phyloP scores from a whole-genome alignment of 1,284 basidiomycete species.

The Ustilago bromivora region DNA sequence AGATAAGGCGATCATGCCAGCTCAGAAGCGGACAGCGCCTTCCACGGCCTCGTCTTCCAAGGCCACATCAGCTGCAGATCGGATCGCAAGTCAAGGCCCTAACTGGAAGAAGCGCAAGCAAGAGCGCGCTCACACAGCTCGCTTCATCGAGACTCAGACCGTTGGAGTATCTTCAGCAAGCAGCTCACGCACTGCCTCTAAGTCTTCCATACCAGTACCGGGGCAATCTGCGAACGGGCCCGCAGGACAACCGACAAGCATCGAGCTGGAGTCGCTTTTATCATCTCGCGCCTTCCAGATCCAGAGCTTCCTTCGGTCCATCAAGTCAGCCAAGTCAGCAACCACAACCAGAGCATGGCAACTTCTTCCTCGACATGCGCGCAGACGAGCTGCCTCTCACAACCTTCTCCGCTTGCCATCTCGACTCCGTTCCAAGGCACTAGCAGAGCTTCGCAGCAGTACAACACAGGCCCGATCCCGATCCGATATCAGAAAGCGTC shows the following conservation, averaged over 20 bases:
- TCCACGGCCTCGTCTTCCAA: conserved; percentile 17
- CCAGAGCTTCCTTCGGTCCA: conserved; percentile 47
- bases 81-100: background rate
- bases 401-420: conserved; percentile 65
- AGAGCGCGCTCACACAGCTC: conserved; percentile 41
- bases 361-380: conserved; percentile 63
- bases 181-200: conserved; percentile 31
- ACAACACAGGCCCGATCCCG: conserved; percentile 58
- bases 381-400: conserved; percentile 66
- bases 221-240: conserved; percentile 5
- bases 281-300: conserved; percentile 54
- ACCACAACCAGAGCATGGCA: conserved; percentile 67
- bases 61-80: conserved; percentile 6
- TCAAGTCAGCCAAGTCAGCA: conserved; percentile 47
- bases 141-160: conserved; percentile 40
- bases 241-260: conserved; percentile 37
- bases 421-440: conserved; percentile 60
- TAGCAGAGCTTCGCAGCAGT: conserved; percentile 62
- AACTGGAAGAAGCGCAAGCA: conserved; percentile 56
- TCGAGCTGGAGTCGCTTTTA: conserved; percentile 44
- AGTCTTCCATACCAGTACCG: conserved; percentile 19
- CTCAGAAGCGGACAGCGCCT: conserved; percentile 35
- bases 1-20: conserved; percentile 17
- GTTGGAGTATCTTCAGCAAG: conserved; percentile 19
- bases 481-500: conserved; percentile 52